Evolutionary conservation across 805 yeast species (phyloP), one percentile per base, ranked within the genome.

Genomic region (Metschnikowia koreensis): DNA sequence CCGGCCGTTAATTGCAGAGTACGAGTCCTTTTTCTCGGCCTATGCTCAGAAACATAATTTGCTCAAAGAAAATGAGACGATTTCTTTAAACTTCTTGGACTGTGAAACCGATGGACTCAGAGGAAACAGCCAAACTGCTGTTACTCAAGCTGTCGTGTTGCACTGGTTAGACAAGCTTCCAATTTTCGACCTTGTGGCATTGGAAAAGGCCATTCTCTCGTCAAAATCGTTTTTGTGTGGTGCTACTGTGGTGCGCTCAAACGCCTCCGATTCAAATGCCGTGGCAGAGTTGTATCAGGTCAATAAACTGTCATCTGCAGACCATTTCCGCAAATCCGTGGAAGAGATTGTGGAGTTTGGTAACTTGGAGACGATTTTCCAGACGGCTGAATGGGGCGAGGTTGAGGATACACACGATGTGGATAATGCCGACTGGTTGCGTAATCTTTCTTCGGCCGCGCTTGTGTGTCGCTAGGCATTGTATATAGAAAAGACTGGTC

Each of bases 321-420:
- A 64, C 59, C 63, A 64, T 56, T 72, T 60, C 70, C 67, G 71
- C 48, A 68, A 79, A 47, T 57, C 82, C 2, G 70, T 88, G 15
- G 91, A 86, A 48, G 88, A 89, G 55, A 77, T 93, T 38, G 86
- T 92, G 1, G 82, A 82, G 61, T 80, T 87, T 52, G 91, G 91
- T 9, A 84, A 87, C 51, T 74, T 94, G 61, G 99, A 94, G 65
- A 84, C 85, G 12, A 83, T 86, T 34, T 81, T 81, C 69, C 99
- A 94, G 70, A 88, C 96, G 36, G 83, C 82, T 22, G 80, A 84
- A 63, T 94, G 99, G 99, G 99, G 99, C 33, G 97, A 93, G 69
- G 98, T 93, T 26, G 98, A 94, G 71, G 99, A 94, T 64, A 90
- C 98, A 2, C 99, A 94, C 66, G 99, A 94, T 67, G 97, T 94